Base-by-base conservation (phyloP, 306 rosid genomes). In the Parietaria judaica region DNA sequence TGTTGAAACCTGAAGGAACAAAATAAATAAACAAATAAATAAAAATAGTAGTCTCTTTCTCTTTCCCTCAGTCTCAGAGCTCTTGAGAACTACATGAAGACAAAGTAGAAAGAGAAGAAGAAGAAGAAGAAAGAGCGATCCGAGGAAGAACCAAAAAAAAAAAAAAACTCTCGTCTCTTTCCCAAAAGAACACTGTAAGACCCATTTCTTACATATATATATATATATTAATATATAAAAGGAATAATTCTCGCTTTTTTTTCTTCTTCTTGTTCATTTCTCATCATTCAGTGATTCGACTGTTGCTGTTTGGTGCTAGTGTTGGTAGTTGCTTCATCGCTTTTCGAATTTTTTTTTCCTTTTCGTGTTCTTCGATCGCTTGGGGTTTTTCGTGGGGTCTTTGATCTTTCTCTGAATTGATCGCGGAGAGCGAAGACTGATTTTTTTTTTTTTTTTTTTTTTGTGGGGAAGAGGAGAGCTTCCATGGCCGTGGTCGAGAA, bases 401-500 rank as follows among this genome's bases (percentile, higher is more conserved):
- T 14, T 7, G 6, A 10, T 23, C 16, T 36, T n/a, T 34, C 31
- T 4, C 50, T 13, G 1, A 34, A 38, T 60, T 13, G 45, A 35
- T 36, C 47, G 11, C 11, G 36, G 64, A 17, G 14, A 8, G 5
- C 1, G 17, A 52, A 14, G 8, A 36, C 13, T 15, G 31, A 17
- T 17, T 14, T 53, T 36, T 8, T n/a, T 11, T 23, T 53, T 14
- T 53, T 14, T 16, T 37, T 52, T 52, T 16, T 41, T 41, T 41
- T 41, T 41, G 6, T 41, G 45, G 45, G 0, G 45, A 41, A 41
- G 47, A 36, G 44, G 49, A 34, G 56, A n/a, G 14, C 14, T 60
- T 45, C 56, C 37, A 76, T 66, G 78, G 78, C 78, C 14, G 78
- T 73, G 73, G 72, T 73, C 56, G 78, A 73, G 69, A 73, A 67